Evolutionary conservation across 768 basidiomycete genomes (phyloP), one percentile per base, ranked within the genome.

Genomic region (Xerocomus spinulosus): DNA sequence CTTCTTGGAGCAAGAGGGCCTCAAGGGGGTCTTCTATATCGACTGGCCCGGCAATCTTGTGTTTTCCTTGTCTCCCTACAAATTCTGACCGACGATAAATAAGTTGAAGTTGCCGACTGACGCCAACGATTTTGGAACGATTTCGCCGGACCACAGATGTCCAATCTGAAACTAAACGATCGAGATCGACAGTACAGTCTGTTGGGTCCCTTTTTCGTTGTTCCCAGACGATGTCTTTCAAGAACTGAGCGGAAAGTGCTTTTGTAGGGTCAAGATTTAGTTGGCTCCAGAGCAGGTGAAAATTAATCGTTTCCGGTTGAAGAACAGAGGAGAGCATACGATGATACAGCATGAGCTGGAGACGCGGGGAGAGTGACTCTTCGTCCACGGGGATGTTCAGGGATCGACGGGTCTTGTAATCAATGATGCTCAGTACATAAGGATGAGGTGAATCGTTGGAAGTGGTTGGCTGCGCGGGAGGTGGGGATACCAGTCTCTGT

Each of bases 261-360:
- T 59, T 63, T 0, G 54, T 56, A 0, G 79, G 69, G 46, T 81
- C 53, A 13, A 84, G 53, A 2, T 66, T 60, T 1, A 82, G 57
- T 21, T 64, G 68, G 13, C 49, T 53, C 82, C 84, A 89, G 9
- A 90, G 54, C 0, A 58, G 45, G 20, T 62, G 38, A 56, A 83
- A 87, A 54, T 83, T 73, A 49, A 81, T 77, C 0, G 56, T 42
- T 30, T 53, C 52, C 1, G 72, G 71, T 3, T 75, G 64, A 17
- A 83, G 60, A 12, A 88, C 66, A 4, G 68, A 66, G 18, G 72
- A 70, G 30, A 92, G 71, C 43, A 92, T 77, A 15, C 79, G 79
- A 55, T 79, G 76, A 59, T 92, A 92, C 30, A 89, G 66, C 84
- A 88, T 88, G 5, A 91, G 73, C 60, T 92, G 89, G 29, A 89